Conservation (phyloP, 1,139 yeast species). For the Magnusiomyces sp. region DNA sequence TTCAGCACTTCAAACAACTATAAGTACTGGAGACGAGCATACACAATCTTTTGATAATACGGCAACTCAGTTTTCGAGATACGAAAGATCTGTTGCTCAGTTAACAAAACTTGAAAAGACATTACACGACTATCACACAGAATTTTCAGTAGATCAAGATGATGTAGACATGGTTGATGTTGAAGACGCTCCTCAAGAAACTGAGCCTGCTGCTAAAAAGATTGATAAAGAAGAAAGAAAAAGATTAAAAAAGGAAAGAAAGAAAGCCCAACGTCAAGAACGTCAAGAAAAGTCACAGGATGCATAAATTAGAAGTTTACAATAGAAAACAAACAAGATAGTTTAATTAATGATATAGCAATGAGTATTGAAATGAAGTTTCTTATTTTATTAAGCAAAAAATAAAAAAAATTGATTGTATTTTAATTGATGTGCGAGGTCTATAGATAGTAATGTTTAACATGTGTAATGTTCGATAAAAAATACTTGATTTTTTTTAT, state of each 20-base stretch:
- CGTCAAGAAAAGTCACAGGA: not conserved
- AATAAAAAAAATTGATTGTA: too few relatives aligned
- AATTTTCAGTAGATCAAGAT: constrained; percentile 8
- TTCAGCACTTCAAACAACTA: constrained; percentile 18
- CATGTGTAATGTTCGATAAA: too few relatives aligned
- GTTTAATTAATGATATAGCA: not conserved
- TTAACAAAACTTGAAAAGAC: constrained; percentile 61
- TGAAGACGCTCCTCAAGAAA: constrained; percentile 6
- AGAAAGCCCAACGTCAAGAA: not conserved
- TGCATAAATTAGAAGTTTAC: not conserved
- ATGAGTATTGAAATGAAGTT: not conserved
- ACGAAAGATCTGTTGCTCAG: constrained; percentile 43
- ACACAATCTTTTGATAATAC: constrained; percentile 7
- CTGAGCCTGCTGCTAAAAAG: constrained; percentile 6
- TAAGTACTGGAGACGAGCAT: constrained; percentile 6
- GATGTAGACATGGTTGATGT: constrained; percentile 4
- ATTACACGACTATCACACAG: constrained; percentile 26
- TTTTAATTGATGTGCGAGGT: too few relatives aligned
- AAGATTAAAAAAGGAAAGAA: constrained; percentile 36
- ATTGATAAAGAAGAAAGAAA: constrained; percentile 31
- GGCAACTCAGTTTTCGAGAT: constrained; percentile 13
- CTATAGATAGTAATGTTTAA: too few relatives aligned
- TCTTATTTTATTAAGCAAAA: not conserved
- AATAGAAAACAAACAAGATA: too few relatives aligned
- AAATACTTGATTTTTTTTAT: not conserved